Percentiles rank a stretch among this genome's conserved stretches.
phyloP scores from a whole-genome alignment of 2,329 filamentous ascomycete species.

The Fusarium nodosum region DNA sequence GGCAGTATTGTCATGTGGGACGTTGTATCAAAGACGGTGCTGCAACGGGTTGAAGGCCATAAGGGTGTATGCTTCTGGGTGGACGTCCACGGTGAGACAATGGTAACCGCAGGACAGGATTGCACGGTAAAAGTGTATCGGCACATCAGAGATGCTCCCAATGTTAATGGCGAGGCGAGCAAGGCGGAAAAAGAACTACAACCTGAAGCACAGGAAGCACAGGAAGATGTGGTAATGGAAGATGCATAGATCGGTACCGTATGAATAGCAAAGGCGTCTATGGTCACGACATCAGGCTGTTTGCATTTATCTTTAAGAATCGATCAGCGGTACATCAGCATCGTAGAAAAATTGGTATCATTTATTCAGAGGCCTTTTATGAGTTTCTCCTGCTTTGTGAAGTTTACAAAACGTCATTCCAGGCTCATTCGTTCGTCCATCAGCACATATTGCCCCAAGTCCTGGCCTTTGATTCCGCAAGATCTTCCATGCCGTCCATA shows the following conservation, averaged over 20 bases:
- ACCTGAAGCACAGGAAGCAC: conserved; percentile 62
- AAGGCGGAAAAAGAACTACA: conserved; percentile 63
- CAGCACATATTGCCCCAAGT: too few relatives aligned
- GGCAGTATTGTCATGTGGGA: conserved; percentile 91
- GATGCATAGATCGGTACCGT: conserved; percentile 33
- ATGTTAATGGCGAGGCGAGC: conserved; percentile 36
- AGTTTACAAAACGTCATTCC: too few relatives aligned
- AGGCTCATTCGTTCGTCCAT: too few relatives aligned
- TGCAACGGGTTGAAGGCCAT: conserved; percentile 74
- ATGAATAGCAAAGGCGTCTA: neutral
- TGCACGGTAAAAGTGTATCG: conserved; percentile 65
- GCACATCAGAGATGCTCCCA: conserved; percentile 44
- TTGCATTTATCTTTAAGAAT: too few relatives aligned
- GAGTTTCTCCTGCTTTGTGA: too few relatives aligned
- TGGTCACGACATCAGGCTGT: too few relatives aligned
- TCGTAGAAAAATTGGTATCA: too few relatives aligned
- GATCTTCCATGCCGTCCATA: too few relatives aligned
- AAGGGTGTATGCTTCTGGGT: conserved; percentile 75
- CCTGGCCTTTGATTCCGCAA: too few relatives aligned
- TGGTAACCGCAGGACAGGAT: conserved; percentile 71
- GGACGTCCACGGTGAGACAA: conserved; percentile 68
- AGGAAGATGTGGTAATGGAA: conserved; percentile 58
- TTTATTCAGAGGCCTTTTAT: too few relatives aligned
- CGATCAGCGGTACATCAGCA: too few relatives aligned
- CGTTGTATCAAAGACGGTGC: conserved; percentile 83